Conservation (phyloP, 495 filamentous ascomycete species). For the Penicillium subrubescens region DNA sequence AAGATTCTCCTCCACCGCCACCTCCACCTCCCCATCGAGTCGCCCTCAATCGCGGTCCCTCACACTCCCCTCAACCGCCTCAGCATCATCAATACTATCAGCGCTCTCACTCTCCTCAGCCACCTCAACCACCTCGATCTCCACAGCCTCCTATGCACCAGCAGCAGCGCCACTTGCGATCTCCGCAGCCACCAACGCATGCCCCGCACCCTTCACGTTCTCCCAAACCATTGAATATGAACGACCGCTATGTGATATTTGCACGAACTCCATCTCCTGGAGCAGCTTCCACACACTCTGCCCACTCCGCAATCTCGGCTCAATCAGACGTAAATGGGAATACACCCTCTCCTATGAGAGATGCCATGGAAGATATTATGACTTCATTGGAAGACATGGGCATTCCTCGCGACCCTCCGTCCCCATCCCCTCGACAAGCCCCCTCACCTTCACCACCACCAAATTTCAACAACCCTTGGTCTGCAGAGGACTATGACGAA, state of each 20-base stretch:
- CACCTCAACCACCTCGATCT: constrained; percentile 10
- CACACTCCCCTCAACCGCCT: constrained; percentile 2
- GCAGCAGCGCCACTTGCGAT: constrained; percentile 10
- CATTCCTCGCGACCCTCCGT: constrained; percentile 53
- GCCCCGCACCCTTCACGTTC: constrained; percentile 29
- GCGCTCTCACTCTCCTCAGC: constrained; percentile 5
- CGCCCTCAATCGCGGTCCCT: constrained; percentile 27
- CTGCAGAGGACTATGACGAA: constrained; percentile 82
- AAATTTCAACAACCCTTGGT: constrained; percentile 77
- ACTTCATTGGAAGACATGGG: constrained; percentile 91
- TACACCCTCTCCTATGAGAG: constrained; percentile 87
- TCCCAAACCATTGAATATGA: constrained; percentile 49
- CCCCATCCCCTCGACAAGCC: constrained; percentile 47
- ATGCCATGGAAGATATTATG: constrained; percentile 99
- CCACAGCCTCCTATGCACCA: constrained; percentile 15
- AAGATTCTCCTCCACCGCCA: constrained; percentile 50
- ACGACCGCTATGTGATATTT: constrained; percentile 48
- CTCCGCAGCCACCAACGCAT: constrained; percentile 23
- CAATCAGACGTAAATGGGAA: constrained; percentile 65
- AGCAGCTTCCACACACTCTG: constrained; percentile 55
- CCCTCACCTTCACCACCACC: constrained; percentile 48
- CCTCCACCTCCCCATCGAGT: constrained; percentile 46
- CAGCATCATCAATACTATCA: constrained; percentile 7
- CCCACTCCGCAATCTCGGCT: constrained; percentile 43
- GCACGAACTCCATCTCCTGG: constrained; percentile 62